These are phyloP conservation scores for Lippia alba DNA, from an alignment of 305 asterid species.

Conservation along the genomic window DNA sequence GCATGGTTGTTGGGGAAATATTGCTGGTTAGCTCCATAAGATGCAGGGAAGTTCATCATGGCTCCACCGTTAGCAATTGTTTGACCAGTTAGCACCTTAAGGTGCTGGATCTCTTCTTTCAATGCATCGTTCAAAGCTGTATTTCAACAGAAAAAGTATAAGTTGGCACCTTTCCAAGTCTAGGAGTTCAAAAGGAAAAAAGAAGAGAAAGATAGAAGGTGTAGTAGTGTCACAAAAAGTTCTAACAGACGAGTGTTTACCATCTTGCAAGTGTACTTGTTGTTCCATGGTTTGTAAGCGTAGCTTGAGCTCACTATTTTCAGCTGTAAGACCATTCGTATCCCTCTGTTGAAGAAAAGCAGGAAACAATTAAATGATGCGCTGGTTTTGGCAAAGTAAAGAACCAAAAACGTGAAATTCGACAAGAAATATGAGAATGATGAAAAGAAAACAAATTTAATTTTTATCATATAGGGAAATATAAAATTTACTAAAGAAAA, in stretches of 20 bases:
- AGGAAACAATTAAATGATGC: constrained; percentile 26
- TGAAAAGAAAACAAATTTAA: background rate
- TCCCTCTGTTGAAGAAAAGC: constrained; percentile 52
- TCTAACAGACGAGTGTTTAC: constrained; percentile 41
- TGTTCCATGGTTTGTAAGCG: constrained; percentile 96
- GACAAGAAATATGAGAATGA: background rate
- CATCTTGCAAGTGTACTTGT: constrained; percentile 95
- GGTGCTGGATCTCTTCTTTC: constrained; percentile 95
- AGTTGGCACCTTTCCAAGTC: constrained; percentile 9
- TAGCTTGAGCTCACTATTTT: constrained; percentile 91
- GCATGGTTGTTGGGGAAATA: constrained; percentile 61
- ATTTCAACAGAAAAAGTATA: constrained; percentile 19
- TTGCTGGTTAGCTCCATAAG: constrained; percentile 73
- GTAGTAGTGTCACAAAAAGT: too few relatives aligned
- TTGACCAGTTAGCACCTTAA: constrained; percentile 86
- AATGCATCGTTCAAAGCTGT: constrained; percentile 87
- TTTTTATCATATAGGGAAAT: too few relatives aligned
- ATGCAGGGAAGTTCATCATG: constrained; percentile 69
- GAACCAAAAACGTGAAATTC: background rate
- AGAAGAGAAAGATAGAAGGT: too few relatives aligned
- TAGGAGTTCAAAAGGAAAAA: background rate
- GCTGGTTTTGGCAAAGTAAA: background rate
- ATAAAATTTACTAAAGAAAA: background rate
- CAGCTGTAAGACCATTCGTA: constrained; percentile 84
- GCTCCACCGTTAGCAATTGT: constrained; percentile 72